Evolutionary conservation across 1,139 yeast genomes (phyloP).

Genomic region (Hyphopichia wangnamkhiaoensis): DNA sequence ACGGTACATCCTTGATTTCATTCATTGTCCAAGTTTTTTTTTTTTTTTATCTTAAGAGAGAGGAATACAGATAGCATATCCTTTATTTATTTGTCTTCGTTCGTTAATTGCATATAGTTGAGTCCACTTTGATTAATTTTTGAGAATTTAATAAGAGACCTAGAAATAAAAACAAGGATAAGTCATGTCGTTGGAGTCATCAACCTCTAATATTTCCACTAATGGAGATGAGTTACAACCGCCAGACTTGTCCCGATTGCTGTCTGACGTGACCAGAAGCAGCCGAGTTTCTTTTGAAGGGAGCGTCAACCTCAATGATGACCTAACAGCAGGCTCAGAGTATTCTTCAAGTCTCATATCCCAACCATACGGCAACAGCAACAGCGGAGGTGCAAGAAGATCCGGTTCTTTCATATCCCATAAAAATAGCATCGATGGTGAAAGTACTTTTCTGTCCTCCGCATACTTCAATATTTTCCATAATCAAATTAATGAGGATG

Average conservation of each 20-base stretch:
- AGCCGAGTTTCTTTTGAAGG: conserved; percentile 27
- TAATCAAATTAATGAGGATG: conserved; percentile 12
- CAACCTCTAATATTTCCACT: conserved; percentile 6
- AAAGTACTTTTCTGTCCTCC: conserved; percentile 34
- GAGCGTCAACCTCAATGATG: conserved; percentile 40
- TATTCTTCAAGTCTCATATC: conserved; percentile 19
- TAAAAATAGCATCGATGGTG: conserved; percentile 41
- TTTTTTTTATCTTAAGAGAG: too few relatives aligned
- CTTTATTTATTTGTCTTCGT: too few relatives aligned
- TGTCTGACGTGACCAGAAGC: not conserved
- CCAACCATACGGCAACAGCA: conserved; percentile 13
- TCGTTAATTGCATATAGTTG: too few relatives aligned
- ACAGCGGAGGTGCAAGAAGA: conserved; percentile 12
- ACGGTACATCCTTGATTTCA: too few relatives aligned
- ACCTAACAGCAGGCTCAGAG: conserved; percentile 33
- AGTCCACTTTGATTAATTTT: too few relatives aligned
- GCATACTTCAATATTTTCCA: conserved; percentile 29
- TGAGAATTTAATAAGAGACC: too few relatives aligned
- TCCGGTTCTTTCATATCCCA: conserved; percentile 26
- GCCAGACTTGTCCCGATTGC: not conserved
- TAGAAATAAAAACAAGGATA: too few relatives aligned
- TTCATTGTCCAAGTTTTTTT: too few relatives aligned
- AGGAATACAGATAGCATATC: too few relatives aligned
- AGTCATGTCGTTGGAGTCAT: conserved; percentile 10
- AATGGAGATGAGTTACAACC: conserved; percentile 1